Evolutionary conservation across 306 rosid genomes (phyloP), one percentile per base, ranked within the genome.

Genomic region (Malus orientalis): DNA sequence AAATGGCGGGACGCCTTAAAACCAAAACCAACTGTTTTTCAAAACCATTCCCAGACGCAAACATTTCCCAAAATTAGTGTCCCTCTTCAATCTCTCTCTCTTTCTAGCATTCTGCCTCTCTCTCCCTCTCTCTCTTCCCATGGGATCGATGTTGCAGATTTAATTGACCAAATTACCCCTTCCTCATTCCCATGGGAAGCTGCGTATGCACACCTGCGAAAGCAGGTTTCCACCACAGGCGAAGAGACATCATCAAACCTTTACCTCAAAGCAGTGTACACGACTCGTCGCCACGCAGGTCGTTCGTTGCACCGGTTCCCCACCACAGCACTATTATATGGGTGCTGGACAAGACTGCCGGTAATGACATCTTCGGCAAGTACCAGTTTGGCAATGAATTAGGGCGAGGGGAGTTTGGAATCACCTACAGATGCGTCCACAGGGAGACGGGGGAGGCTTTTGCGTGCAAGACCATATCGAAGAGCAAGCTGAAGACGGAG

Each of bases 391-490:
- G 92, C 23, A 89, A 88, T 80, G 98, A 95, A 55, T 54, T 92
- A 0, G 98, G 98, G 16, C 78, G 98, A 2, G 98, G 97, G 0
- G 98, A 95, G 69, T 95, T 92, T 4, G 98, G 98, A 4, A 86
- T 92, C 33, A 95, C 98, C 0, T 73, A 84, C 68, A 79, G 82
- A 11, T 89, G 96, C 30, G 75, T 86, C 18, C 84, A 84, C 0
- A 20, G 76, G 0, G 13, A 79, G 3, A 95, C 79, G 0, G 97
- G 90, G 0, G 84, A 86, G 73, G 82, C 83, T 0, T 85, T 80
- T 5, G 97, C 98, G 0, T 92, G 97, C 76, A 95, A 95, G 89
- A 90, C 76, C 71, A 95, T 95, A 49, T 29, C 97, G 0, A 95
- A 95, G 84, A 81, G 89, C 69, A 90, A 90, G 83, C 80, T 95